A percentile compares a stretch with the other conserved stretches of the same genome.
Conservation (phyloP, 805 yeast species). For the Candida glaebosa region DNA sequence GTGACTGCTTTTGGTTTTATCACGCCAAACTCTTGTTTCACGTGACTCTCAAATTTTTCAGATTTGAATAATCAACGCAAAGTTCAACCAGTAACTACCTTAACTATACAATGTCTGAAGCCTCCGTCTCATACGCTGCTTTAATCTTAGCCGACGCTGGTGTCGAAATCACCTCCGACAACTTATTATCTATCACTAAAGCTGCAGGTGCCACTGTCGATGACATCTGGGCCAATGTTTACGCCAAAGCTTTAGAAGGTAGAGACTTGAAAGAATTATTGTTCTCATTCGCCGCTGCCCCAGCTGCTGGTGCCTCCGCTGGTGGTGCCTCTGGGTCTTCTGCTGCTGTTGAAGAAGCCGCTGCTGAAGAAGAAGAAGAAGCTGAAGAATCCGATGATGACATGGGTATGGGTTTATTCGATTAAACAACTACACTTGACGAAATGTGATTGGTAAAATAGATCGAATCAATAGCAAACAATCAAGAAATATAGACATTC, state of each 20-base stretch:
- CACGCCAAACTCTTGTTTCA: too few species aligned
- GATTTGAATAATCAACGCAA: too few species aligned
- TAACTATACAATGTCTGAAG: conserved; percentile 73
- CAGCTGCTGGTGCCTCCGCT: conserved; percentile 38
- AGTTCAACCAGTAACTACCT: too few species aligned
- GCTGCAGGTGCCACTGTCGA: conserved; percentile 86
- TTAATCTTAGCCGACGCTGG: conserved; percentile 97
- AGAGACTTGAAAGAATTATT: conserved; percentile 80
- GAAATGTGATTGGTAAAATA: too few species aligned
- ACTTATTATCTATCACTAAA: conserved; percentile 69
- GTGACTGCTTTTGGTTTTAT: neutral
- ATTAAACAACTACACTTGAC: conserved; percentile 47
- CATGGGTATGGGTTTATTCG: conserved; percentile 98
- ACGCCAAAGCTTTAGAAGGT: conserved; percentile 83
- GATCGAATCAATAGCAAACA: neutral
- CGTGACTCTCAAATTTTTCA: neutral
- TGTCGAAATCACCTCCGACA: conserved; percentile 86
- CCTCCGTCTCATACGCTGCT: conserved; percentile 97
- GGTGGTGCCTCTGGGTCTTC: conserved; percentile 31
- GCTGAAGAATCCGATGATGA: conserved; percentile 67
- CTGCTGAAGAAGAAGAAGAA: conserved; percentile 66
- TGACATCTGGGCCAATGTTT: conserved; percentile 80
- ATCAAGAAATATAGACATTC: too few species aligned
- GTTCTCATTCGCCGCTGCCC: conserved; percentile 49
- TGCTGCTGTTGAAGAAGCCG: conserved; percentile 58